Evolutionary conservation across 805 yeast genomes (phyloP).

Genomic region (Osmozyma mogii): DNA sequence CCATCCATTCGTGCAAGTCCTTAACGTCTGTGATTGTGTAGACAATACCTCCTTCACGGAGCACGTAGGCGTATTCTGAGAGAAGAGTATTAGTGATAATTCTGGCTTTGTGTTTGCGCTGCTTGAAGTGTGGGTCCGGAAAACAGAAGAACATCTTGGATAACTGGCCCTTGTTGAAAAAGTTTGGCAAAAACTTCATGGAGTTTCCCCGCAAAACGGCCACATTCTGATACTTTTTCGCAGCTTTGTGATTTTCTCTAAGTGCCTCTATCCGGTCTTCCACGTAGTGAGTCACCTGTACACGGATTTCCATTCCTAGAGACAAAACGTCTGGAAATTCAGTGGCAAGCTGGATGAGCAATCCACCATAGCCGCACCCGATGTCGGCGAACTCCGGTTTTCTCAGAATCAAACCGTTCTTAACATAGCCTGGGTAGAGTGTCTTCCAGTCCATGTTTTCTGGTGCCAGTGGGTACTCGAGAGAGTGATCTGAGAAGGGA

Average conservation of each 20-base stretch:
- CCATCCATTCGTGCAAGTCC: constrained; percentile 97
- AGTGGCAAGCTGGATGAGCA: constrained; percentile 71
- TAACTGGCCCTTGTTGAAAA: constrained; percentile 74
- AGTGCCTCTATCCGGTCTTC: constrained; percentile 91
- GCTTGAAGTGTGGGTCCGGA: constrained; percentile 99
- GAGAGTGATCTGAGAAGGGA: constrained; percentile 90
- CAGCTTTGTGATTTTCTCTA: constrained; percentile 44
- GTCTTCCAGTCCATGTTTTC: constrained; percentile 80
- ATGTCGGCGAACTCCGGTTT: constrained; percentile 86
- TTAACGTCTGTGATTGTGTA: constrained; percentile 95
- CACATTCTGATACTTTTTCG: constrained; percentile 61
- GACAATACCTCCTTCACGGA: constrained; percentile 78
- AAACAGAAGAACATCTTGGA: constrained; percentile 94
- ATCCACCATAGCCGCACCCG: constrained; percentile 97
- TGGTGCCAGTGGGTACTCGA: constrained; percentile 82
- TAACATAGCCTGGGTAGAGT: constrained; percentile 57
- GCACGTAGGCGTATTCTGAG: constrained; percentile 86
- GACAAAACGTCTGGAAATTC: constrained; percentile 66
- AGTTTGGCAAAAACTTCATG: constrained; percentile 95
- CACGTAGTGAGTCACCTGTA: constrained; percentile 94
- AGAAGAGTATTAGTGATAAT: constrained; percentile 84
- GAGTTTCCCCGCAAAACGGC: constrained; percentile 91
- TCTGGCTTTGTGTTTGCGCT: constrained; percentile 94
- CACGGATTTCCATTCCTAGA: constrained; percentile 95
- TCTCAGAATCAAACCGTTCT: constrained; percentile 37